Base-by-base conservation (phyloP, 192 early-diverging fungal genomes). In the Haplosporangium gracile region DNA sequence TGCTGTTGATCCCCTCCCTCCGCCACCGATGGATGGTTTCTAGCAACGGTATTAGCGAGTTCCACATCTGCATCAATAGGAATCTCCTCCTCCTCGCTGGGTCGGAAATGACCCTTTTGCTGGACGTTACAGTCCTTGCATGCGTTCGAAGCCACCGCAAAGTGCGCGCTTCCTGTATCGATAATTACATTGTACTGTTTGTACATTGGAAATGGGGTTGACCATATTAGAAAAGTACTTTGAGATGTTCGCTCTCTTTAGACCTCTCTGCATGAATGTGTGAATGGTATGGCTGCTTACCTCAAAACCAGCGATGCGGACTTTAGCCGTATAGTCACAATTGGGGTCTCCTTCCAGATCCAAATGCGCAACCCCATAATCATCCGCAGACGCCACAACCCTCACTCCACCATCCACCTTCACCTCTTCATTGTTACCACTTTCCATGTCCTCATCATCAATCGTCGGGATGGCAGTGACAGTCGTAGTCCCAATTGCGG, bases 241-340 rank as follows among this genome's bases (percentile, higher is more conserved):
- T 45, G 43, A 13, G 0, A 45, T 11, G 1, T 11, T 15, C 43
- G 43, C 13, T 45, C 43, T 45, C 43, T 10, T 45, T 45, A 45
- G 0, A 15, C 43, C 43, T 45, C 43, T 13, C 43, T 45, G 11
- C 43, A 45, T 13, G 9, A 15, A 45, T 45, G 10, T 51, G 49
- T 51, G 49, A 18, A 22, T 51, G 47, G n/a, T 11, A 16, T 42
- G 1, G 40, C 2, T 5, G 4, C 7, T 24, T 85, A 85, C 83
- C 83, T 86, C 83, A 26, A 49, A 45, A 4, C 79, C 83, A 1
- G 83, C 83, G 24, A 86, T 80, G 57, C 29, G 72, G 29, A 86
- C 72, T 63, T 86, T 86, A 55, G 83, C 74, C 7, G 84, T 86
- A 34, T 86, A 86, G n/a, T 81, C 79, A n/a, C 84, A 86, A 24